Evolutionary conservation across 768 basidiomycete genomes (phyloP).

Genomic region (Fomitopsis serialis): DNA sequence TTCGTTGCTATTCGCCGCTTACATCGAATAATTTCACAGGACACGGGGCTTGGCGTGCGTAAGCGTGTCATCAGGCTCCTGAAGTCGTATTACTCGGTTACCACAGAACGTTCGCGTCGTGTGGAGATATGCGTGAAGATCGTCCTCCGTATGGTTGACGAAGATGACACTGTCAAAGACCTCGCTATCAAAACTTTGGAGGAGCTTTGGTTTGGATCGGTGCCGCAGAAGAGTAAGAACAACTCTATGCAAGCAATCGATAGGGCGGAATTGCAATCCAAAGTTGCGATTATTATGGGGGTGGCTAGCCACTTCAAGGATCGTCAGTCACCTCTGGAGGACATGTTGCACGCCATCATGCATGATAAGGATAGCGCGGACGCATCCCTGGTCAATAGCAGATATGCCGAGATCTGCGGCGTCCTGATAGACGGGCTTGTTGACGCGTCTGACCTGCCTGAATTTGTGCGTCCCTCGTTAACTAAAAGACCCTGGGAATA

Average conservation of each 20-base stretch:
- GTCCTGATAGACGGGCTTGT: constrained; percentile 83
- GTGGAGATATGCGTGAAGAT: constrained; percentile 81
- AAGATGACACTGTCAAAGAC: constrained; percentile 94
- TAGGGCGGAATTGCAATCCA: constrained; percentile 51
- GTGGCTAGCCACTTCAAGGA: constrained; percentile 81
- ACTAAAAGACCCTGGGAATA: background rate
- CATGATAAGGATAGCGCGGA: constrained; percentile 59
- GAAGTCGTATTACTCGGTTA: constrained; percentile 70
- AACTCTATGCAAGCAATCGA: constrained; percentile 29
- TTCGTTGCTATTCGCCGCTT: background rate
- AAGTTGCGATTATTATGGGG: constrained; percentile 81
- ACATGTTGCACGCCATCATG: constrained; percentile 80
- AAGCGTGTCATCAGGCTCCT: constrained; percentile 96
- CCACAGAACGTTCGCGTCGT: constrained; percentile 51
- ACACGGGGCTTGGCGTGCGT: constrained; percentile 88
- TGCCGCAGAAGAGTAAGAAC: background rate
- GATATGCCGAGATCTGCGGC: constrained; percentile 82
- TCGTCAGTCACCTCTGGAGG: constrained; percentile 78
- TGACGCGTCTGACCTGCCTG: constrained; percentile 75
- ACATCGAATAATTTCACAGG: constrained; percentile 44
- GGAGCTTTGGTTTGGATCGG: constrained; percentile 72
- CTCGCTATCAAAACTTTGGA: constrained; percentile 86
- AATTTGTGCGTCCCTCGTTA: constrained; percentile 52
- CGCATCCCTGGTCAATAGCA: constrained; percentile 47
- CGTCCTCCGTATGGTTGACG: constrained; percentile 81